Percentiles rank a stretch among this genome's conserved stretches.
phyloP scores from a whole-genome alignment of 768 basidiomycete species.

The Pulveroboletus sp. region DNA sequence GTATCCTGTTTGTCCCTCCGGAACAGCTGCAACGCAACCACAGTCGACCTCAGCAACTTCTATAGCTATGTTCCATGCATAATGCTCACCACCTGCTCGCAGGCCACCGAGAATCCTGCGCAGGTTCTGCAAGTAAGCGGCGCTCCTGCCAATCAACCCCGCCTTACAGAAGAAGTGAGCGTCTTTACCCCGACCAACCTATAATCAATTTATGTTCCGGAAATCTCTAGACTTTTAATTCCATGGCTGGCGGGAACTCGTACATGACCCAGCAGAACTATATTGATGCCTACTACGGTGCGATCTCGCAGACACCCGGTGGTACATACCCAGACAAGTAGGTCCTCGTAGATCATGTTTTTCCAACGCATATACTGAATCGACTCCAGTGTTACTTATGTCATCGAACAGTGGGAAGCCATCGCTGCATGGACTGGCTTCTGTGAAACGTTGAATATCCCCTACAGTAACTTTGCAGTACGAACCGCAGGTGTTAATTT shows the following conservation, averaged over 20 bases:
- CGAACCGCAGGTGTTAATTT: background rate
- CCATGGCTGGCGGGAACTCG: conserved; percentile 17
- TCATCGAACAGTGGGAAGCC: conserved; percentile 10
- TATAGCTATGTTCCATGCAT: conserved; percentile 18
- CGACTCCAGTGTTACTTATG: conserved; percentile 3
- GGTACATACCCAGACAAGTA: conserved; percentile 18
- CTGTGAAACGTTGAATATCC: conserved; percentile 20
- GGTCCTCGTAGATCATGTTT: background rate
- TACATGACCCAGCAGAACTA: conserved; percentile 22
- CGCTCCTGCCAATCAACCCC: conserved; percentile 16
- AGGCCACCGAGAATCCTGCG: background rate
- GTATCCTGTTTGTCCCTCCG: conserved; percentile 14
- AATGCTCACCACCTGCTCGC: conserved; percentile 17
- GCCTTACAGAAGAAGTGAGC: conserved; percentile 14
- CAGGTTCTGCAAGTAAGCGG: conserved; percentile 1
- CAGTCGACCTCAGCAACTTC: conserved; percentile 14
- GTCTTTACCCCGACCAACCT: background rate
- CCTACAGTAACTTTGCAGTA: conserved; percentile 19
- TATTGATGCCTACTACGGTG: conserved; percentile 19
- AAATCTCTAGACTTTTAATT: conserved; percentile 10
- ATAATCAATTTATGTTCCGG: background rate
- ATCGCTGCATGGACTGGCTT: conserved; percentile 24
- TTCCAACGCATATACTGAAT: background rate
- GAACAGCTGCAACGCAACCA: conserved; percentile 18
- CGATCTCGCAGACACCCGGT: conserved; percentile 15